Evolutionary conservation across 1,284 basidiomycete genomes (phyloP).

Genomic region (Papiliotrema laurentii): DNA sequence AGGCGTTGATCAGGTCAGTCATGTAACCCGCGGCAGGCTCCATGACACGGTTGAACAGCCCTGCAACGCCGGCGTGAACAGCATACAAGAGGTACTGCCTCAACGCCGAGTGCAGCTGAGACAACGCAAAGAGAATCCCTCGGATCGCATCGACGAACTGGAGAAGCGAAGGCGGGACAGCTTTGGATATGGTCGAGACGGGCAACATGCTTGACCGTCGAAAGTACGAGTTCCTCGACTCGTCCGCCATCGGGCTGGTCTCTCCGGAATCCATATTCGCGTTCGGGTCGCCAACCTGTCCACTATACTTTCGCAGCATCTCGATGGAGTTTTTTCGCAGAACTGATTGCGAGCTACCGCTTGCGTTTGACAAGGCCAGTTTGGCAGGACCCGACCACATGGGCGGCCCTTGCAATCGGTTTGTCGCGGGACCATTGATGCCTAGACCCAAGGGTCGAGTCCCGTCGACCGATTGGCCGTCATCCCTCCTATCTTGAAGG

Average conservation of each 20-base stretch:
- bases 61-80: slow-evolving; percentile 78
- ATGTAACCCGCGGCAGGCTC: slow-evolving; percentile 80
- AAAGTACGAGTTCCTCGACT: slow-evolving; percentile 90
- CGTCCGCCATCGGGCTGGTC: slow-evolving; percentile 54
- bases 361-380: no score
- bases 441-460: slow-evolving; percentile 29
- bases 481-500: slow-evolving; percentile 38
- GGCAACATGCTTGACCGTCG: slow-evolving; percentile 73
- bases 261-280: slow-evolving; percentile 12
- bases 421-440: slow-evolving; percentile 17
- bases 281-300: background rate
- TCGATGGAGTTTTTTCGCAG: slow-evolving; percentile 27
- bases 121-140: slow-evolving; percentile 86
- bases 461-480: slow-evolving; percentile 21
- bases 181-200: slow-evolving; percentile 60
- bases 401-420: slow-evolving; percentile 6
- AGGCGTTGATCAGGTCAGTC: slow-evolving; percentile 74
- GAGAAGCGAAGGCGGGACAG: slow-evolving; percentile 68
- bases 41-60: slow-evolving; percentile 74
- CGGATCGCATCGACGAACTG: slow-evolving; percentile 80
- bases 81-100: slow-evolving; percentile 84
- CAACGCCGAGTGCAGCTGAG: slow-evolving; percentile 85
- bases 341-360: slow-evolving; percentile 16
- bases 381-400: no score
- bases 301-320: slow-evolving; percentile 18